Conservation (phyloP, 1,284 basidiomycete species). For the Melanopsichium pennsylvanicum region DNA sequence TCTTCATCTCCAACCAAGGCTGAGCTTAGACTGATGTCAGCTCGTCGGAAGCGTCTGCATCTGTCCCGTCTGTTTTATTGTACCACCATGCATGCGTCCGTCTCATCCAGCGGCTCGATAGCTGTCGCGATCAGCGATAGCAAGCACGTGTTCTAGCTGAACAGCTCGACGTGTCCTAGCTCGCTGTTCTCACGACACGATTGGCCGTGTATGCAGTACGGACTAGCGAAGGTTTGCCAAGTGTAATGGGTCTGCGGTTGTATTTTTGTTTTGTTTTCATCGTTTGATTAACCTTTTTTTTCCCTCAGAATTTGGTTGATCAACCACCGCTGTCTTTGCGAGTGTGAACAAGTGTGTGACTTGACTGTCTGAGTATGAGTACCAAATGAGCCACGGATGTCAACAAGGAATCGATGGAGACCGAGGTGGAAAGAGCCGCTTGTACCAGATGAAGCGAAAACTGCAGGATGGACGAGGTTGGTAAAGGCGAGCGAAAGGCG, state of each 20-base stretch:
- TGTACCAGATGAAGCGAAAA: no score
- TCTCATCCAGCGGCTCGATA: background rate
- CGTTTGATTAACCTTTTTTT: background rate
- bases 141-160: background rate
- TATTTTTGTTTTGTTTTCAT: conserved; percentile 11
- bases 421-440: no score
- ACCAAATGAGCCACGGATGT: no score
- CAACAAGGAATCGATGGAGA: no score
- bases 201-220: no score
- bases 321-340: conserved; percentile 5
- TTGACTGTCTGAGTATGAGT: no score
- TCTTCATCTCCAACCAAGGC: conserved; percentile 43
- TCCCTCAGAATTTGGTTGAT: no score
- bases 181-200: background rate
- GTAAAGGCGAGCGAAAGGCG: no score
- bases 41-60: background rate
- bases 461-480: no score
- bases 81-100: background rate
- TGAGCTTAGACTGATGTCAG: conserved; percentile 36
- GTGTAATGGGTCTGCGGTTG: conserved; percentile 27
- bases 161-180: background rate
- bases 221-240: conserved; percentile 3
- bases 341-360: background rate
- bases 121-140: no score
- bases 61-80: conserved; percentile 1